A percentile compares a stretch with the other conserved stretches of the same genome.
These are phyloP conservation scores for Capsella bursapastoris DNA, from an alignment of 345 rosid species.

Conservation along the genomic window DNA sequence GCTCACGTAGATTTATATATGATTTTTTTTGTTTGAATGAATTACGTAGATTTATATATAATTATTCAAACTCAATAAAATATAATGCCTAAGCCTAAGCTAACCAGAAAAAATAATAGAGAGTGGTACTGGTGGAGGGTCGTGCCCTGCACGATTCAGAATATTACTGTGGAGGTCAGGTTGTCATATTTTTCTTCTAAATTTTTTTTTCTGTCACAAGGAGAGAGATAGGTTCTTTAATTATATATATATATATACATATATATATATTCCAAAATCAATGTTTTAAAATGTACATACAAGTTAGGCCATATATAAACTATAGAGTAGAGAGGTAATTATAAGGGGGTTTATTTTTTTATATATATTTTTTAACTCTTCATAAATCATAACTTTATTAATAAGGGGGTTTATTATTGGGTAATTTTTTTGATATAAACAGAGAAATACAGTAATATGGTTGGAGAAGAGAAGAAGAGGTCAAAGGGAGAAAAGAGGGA, in stretches of 20 bases:
- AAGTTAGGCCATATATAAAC: too few species aligned
- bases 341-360: too few species aligned
- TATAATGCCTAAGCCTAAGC: not conserved
- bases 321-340: not conserved
- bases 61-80: constrained; percentile 1
- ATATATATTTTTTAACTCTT: too few species aligned
- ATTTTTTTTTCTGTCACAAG: too few species aligned
- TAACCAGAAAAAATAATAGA: not conserved
- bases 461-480: constrained; percentile 2
- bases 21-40: too few species aligned
- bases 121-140: constrained; percentile 11
- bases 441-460: not conserved
- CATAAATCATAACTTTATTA: too few species aligned
- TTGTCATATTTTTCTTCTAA: constrained; percentile 9
- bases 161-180: constrained; percentile 16
- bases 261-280: not conserved
- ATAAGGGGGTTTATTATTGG: too few species aligned
- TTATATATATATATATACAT: too few species aligned
- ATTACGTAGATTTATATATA: not conserved
- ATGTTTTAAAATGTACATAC: too few species aligned
- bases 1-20: not conserved
- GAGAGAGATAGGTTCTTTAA: not conserved
- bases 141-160: constrained; percentile 35
- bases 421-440: too few species aligned
- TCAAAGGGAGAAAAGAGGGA: not conserved